phyloP scores from a whole-genome alignment of 2,329 filamentous ascomycete species.

The Aspergillus spinulosporus region DNA sequence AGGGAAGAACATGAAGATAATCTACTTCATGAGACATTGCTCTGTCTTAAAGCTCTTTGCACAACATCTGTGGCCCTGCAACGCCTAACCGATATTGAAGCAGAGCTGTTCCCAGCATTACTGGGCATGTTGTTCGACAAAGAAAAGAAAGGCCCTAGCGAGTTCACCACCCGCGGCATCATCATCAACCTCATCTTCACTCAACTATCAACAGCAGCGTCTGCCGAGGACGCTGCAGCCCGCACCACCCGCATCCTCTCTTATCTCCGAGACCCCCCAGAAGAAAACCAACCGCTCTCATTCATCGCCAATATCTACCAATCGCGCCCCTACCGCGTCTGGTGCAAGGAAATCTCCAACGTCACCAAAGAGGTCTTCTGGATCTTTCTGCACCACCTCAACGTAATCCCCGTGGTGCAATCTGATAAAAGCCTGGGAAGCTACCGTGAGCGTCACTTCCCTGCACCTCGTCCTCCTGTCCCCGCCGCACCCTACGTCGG shows the following conservation, averaged over 20 bases:
- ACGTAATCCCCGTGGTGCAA: slow-evolving; percentile 66
- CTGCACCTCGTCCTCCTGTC: slow-evolving; percentile 81
- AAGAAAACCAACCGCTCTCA: slow-evolving; percentile 72
- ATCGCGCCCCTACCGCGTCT: slow-evolving; percentile 84
- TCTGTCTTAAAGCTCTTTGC: slow-evolving; percentile 91
- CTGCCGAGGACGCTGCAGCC: slow-evolving; percentile 59
- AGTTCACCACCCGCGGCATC: slow-evolving; percentile 90
- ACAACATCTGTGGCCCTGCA: slow-evolving; percentile 85
- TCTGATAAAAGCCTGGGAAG: slow-evolving; percentile 34
- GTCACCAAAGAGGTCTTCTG: slow-evolving; percentile 99
- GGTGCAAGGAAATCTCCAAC: slow-evolving; percentile 87
- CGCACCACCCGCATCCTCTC: slow-evolving; percentile 72
- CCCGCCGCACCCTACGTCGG: slow-evolving; percentile 94
- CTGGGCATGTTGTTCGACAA: slow-evolving; percentile 90
- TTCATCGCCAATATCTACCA: slow-evolving; percentile 90
- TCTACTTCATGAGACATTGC: slow-evolving; percentile 83
- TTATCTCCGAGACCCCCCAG: slow-evolving; percentile 78
- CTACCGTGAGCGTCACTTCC: slow-evolving; percentile 67
- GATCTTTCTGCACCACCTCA: slow-evolving; percentile 96
- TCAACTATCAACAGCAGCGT: slow-evolving; percentile 70
- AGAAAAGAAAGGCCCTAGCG: slow-evolving; percentile 96
- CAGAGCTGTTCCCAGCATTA: slow-evolving; percentile 79
- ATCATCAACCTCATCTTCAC: slow-evolving; percentile 87
- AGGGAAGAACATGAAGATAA: slow-evolving; percentile 96
- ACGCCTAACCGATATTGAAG: slow-evolving; percentile 76